These are phyloP conservation scores for Erodium texanum DNA, from an alignment of 441 rosid species.

Conservation along the genomic window DNA sequence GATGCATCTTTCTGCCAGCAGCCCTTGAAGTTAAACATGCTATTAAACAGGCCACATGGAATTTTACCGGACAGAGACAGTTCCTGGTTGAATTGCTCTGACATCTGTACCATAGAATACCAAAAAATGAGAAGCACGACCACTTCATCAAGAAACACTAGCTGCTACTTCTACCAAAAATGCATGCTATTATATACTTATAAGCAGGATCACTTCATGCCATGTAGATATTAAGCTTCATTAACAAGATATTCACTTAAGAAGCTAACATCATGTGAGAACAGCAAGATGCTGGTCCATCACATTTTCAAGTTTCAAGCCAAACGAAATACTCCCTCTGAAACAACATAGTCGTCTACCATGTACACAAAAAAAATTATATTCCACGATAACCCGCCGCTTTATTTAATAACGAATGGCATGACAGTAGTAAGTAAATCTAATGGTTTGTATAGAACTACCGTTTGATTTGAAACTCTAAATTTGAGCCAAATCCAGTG, in stretches of 20 bases:
- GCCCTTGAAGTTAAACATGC: slow-evolving; percentile 58
- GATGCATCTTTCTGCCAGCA: slow-evolving; percentile 84
- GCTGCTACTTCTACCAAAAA: neutral
- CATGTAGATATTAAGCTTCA: neutral
- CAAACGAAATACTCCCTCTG: neutral
- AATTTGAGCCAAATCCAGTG: neutral
- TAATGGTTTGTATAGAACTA: neutral
- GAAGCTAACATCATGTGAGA: neutral
- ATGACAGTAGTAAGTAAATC: neutral
- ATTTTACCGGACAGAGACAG: slow-evolving; percentile 65
- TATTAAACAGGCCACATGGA: slow-evolving; percentile 68
- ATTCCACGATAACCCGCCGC: neutral
- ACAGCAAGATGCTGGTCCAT: neutral
- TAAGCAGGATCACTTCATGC: neutral
- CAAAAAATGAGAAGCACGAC: neutral
- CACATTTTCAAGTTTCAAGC: neutral
- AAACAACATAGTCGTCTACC: neutral
- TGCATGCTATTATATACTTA: neutral
- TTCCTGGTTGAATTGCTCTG: slow-evolving; percentile 80
- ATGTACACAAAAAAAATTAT: neutral
- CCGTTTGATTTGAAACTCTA: neutral
- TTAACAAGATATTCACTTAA: neutral
- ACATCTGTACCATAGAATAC: slow-evolving; percentile 45
- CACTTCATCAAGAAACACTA: neutral
- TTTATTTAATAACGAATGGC: neutral